Conservation (phyloP, 148 eudicot species). For the Rhododendron griersonianum region DNA sequence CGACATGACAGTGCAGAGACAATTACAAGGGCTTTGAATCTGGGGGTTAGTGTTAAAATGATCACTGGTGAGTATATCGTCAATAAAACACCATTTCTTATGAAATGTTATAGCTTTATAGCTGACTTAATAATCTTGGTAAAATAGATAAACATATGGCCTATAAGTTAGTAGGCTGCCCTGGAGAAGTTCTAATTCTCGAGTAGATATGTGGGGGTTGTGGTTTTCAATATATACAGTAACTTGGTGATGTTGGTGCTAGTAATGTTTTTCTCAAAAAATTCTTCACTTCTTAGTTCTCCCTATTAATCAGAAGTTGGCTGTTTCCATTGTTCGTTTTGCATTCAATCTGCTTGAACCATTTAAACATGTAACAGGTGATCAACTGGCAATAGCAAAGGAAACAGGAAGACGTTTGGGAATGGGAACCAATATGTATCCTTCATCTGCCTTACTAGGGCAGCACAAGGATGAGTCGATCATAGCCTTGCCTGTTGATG, state of each 20-base stretch:
- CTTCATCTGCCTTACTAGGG: constrained; percentile 54
- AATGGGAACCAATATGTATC: constrained; percentile 64
- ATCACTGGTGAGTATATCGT: constrained; percentile 34
- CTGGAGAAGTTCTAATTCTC: background rate
- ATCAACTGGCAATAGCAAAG: constrained; percentile 58
- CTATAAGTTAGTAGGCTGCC: background rate
- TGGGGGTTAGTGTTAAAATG: constrained; percentile 59
- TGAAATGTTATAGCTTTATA: background rate
- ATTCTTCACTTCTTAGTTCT: background rate
- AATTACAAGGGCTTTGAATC: constrained; percentile 44
- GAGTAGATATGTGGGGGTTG: background rate
- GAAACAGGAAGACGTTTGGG: constrained; percentile 58
- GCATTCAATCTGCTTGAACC: background rate
- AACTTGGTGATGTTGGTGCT: background rate
- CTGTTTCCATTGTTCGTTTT: background rate
- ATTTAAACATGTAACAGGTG: constrained; percentile 21
- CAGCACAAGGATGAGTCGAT: constrained; percentile 38
- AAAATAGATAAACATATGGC: background rate
- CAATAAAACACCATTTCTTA: background rate
- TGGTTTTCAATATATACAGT: background rate
- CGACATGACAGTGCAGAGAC: constrained; percentile 63
- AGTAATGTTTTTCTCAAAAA: background rate
- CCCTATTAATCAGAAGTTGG: background rate
- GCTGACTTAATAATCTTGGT: background rate
- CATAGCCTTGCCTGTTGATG: constrained; percentile 48